Evolutionary conservation across 768 basidiomycete species (phyloP).

Genomic region (Auricularia auricula-judae): DNA sequence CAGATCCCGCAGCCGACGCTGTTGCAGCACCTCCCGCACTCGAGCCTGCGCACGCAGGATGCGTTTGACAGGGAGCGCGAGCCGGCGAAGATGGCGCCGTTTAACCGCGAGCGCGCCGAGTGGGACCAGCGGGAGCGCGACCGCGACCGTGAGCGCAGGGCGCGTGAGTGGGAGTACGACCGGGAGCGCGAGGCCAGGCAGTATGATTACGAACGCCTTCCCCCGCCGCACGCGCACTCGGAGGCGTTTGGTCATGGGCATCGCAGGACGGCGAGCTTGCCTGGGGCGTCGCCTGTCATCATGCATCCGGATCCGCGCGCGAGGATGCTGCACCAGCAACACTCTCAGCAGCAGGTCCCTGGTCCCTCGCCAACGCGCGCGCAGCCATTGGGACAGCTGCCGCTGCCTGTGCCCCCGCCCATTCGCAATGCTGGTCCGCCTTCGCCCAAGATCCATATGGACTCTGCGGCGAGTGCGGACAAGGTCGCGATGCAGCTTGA

Average conservation of each 20-base stretch:
- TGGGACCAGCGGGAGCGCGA: constrained; percentile 11
- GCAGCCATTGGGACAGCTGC: background rate
- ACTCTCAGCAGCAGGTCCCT: background rate
- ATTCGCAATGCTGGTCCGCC: background rate
- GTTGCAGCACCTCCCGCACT: background rate
- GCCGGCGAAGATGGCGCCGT: constrained; percentile 32
- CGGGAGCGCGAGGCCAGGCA: background rate
- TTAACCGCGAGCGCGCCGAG: constrained; percentile 41
- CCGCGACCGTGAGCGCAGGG: background rate
- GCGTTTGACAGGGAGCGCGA: constrained; percentile 25
- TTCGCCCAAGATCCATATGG: background rate
- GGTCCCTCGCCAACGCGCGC: background rate
- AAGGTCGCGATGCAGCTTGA: background rate
- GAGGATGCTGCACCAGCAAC: background rate
- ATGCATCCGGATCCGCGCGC: background rate
- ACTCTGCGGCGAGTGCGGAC: background rate
- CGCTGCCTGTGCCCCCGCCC: background rate
- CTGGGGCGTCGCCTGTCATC: background rate
- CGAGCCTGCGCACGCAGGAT: background rate
- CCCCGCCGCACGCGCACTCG: background rate
- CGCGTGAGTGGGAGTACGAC: background rate
- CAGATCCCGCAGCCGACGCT: background rate
- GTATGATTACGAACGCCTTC: background rate
- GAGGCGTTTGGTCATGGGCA: background rate
- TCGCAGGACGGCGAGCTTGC: background rate